Conservation (phyloP, 768 basidiomycete genomes). For the Lactarius pseudohatsudake region DNA sequence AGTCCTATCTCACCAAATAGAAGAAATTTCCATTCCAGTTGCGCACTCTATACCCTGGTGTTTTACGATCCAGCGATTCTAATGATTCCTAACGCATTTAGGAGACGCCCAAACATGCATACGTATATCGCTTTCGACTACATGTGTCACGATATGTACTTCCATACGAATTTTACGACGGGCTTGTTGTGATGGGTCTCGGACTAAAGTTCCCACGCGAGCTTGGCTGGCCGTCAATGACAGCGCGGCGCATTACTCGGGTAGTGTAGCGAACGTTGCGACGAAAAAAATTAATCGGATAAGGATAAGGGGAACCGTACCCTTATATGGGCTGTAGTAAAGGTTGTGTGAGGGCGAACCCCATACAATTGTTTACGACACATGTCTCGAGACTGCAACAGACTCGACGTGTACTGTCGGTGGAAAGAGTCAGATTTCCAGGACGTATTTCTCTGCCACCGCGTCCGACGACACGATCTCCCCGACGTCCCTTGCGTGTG, state of each 20-base stretch:
- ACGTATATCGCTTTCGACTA: background rate
- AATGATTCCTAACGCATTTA: background rate
- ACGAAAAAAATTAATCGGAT: conserved; percentile 28
- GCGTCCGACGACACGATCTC: conserved; percentile 50
- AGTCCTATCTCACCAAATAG: background rate
- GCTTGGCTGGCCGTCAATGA: background rate
- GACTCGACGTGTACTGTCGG: conserved; percentile 56
- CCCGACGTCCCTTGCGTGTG: conserved; percentile 91
- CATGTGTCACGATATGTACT: background rate
- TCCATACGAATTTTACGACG: background rate
- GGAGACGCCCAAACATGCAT: background rate
- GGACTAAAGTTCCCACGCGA: background rate
- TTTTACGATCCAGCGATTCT: background rate
- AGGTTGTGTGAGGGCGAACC: background rate
- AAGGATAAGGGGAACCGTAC: conserved; percentile 44
- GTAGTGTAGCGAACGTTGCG: too few species aligned
- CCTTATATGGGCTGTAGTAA: conserved; percentile 30
- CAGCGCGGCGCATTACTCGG: background rate
- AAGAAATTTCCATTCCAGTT: background rate
- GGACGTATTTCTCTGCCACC: conserved; percentile 44
- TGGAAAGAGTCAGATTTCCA: conserved; percentile 69
- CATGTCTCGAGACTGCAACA: conserved; percentile 55
- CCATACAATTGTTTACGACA: conserved; percentile 11
- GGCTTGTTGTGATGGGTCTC: background rate
- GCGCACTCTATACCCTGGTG: background rate